Evolutionary conservation across 2,329 filamentous ascomycete species (phyloP).

Genomic region (Didymella segeticola): DNA sequence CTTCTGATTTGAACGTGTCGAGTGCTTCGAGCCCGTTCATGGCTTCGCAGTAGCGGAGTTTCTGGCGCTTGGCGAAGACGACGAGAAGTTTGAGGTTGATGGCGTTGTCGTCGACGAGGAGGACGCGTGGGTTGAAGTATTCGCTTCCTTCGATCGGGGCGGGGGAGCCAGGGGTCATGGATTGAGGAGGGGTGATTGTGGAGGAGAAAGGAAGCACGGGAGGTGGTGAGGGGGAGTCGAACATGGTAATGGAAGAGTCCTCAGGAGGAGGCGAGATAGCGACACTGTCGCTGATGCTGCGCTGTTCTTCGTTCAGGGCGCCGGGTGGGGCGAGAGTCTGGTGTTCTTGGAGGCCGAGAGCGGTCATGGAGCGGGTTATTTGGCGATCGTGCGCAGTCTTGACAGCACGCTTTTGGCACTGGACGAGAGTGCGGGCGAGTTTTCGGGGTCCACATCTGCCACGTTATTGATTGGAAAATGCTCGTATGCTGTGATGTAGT

Average conservation of each 20-base stretch:
- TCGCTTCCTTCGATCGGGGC: conserved; percentile 23
- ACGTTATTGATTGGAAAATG: neutral
- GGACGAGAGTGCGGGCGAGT: conserved; percentile 31
- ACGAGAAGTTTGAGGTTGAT: conserved; percentile 47
- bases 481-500: too few species aligned
- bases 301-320: conserved; percentile 20
- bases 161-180: conserved; percentile 26
- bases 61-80: conserved; percentile 51
- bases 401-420: conserved; percentile 29
- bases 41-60: conserved; percentile 36
- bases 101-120: conserved; percentile 45
- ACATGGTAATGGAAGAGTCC: neutral
- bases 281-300: conserved; percentile 32
- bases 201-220: conserved; percentile 23
- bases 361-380: conserved; percentile 27
- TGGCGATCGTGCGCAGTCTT: conserved; percentile 24
- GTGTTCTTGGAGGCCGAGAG: conserved; percentile 15
- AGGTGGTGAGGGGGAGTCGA: conserved; percentile 20
- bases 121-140: conserved; percentile 40
- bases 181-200: conserved; percentile 14
- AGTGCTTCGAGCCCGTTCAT: conserved; percentile 44
- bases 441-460: conserved; percentile 38
- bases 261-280: conserved; percentile 1
- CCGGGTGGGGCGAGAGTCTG: conserved; percentile 21
- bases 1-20: conserved; percentile 31